Evolutionary conservation across 108 stramenopile genomes (phyloP).

Genomic region (Conticribra weissflogii): DNA sequence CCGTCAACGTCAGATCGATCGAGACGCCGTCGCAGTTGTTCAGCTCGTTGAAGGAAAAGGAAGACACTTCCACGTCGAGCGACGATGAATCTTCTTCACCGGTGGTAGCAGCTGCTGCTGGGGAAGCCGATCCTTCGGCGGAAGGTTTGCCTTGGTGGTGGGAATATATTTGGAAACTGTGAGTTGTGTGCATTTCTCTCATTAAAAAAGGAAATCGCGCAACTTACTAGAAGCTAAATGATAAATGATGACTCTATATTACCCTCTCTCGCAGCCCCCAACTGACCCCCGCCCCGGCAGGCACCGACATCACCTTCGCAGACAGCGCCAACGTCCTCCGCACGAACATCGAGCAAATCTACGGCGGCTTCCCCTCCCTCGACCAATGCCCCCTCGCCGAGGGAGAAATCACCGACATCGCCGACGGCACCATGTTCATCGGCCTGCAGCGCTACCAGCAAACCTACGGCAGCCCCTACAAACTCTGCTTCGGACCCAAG

Average conservation of each 20-base stretch:
- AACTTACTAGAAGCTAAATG: too few relatives aligned
- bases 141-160: constrained; percentile 91
- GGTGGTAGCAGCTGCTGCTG: neutral
- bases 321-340: constrained; percentile 84
- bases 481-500: constrained; percentile 97
- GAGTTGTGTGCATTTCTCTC: too few relatives aligned
- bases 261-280: too few relatives aligned
- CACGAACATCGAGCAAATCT: constrained; percentile 95
- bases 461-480: constrained; percentile 91
- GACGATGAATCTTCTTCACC: too few relatives aligned
- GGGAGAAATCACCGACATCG: constrained; percentile 89
- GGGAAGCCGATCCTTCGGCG: constrained; percentile 40
- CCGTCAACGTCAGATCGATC: neutral
- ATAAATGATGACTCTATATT: too few relatives aligned
- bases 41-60: constrained; percentile 11
- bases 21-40: neutral
- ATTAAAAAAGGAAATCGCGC: too few relatives aligned
- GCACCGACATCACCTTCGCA: constrained; percentile 78
- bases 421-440: constrained; percentile 93
- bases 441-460: constrained; percentile 87
- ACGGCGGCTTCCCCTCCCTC: constrained; percentile 89
- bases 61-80: constrained; percentile 3
- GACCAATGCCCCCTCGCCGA: constrained; percentile 94
- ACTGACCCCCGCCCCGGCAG: constrained; percentile 60
- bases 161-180: constrained; percentile 86